These are phyloP conservation scores for Phytophthora litchii DNA, from an alignment of 352 stramenopile species.

Conservation along the genomic window DNA sequence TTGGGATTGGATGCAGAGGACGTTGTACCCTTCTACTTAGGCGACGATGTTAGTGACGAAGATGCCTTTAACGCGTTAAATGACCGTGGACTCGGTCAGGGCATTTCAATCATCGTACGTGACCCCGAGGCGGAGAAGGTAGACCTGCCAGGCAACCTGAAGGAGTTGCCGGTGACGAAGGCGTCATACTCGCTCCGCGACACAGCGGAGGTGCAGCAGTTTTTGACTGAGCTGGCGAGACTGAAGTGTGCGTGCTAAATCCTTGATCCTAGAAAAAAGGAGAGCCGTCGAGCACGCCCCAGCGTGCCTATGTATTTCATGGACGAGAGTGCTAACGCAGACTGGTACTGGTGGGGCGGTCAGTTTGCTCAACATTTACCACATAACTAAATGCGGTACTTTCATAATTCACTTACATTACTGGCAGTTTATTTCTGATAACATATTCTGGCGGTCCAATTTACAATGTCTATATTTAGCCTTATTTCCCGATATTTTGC, in stretches of 20 bases:
- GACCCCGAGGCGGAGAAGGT: conserved; percentile 54
- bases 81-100: conserved; percentile 44
- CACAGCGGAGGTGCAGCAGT: conserved; percentile 62
- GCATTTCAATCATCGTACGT: conserved; percentile 68
- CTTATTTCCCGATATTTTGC: conserved; percentile 13
- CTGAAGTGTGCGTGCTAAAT: conserved; percentile 47
- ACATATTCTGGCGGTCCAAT: conserved; percentile 24
- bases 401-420: conserved; percentile 19
- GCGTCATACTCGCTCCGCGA: conserved; percentile 64
- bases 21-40: conserved; percentile 83
- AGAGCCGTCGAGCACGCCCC: conserved; percentile 11
- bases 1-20: conserved; percentile 65
- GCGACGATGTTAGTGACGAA: conserved; percentile 84
- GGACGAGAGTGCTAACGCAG: conserved; percentile 6
- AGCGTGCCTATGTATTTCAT: conserved; percentile 22
- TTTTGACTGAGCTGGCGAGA: conserved; percentile 52
- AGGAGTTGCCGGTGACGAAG: conserved; percentile 53
- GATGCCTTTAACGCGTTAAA: conserved; percentile 69
- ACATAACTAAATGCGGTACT: conserved; percentile 33
- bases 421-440: conserved; percentile 17
- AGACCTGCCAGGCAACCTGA: conserved; percentile 53
- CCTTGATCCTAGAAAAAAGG: conserved; percentile 3
- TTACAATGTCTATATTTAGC: conserved; percentile 19
- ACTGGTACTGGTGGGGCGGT: conserved; percentile 13
- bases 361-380: conserved; percentile 22